Base-by-base conservation (phyloP, 805 yeast species). In the Naumovozyma dairenensis region DNA sequence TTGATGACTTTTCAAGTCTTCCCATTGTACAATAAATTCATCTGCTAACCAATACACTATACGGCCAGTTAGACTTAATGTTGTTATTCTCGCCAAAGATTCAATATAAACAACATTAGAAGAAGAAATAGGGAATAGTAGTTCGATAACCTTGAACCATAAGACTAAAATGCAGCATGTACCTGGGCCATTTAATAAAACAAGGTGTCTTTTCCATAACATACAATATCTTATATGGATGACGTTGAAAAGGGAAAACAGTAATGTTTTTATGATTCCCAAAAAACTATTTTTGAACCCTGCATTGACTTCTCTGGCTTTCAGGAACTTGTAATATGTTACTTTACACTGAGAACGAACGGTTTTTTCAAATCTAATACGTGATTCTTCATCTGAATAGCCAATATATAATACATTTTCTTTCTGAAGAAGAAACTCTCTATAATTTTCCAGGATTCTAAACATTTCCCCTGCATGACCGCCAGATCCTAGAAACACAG, bases 391-490 rank as follows among this genome's bases (percentile, higher is more conserved):
- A 40, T 16, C 63, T 3, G 59, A 51, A 24, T 51, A 54, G 5
- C 60, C 56, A 5, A 57, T 42, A 27, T 44, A 38, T 5, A 58
- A 2, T 1, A 76, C 72, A 3, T 72, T 62, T 1, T 57, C 43
- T 5, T 71, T 74, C 3, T 67, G 67, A 5, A 71, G 57, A 0
- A 80, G 62, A 1, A 66, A 51, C 7, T 56, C 43, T 32, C 57
- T 46, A 25, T 70, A 60, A 5, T 55, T 53, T 4, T 52, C 40
- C 7, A 84, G 53, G 13, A 89, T 63, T 17, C 87, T 63, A n/a
- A 87, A 55, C 93, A 89, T 84, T 55, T 89, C 96, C 1, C 96
- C 96, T 0, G 96, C 86, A 49, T 86, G 97, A 2, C 96, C 97
- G 2, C 98, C 98, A 0, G 96, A 85, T 0, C 97, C 97, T 8